Evolutionary conservation across 768 basidiomycete genomes (phyloP), one percentile per base, ranked within the genome.

Genomic region (Rhizopogon vinicolor): DNA sequence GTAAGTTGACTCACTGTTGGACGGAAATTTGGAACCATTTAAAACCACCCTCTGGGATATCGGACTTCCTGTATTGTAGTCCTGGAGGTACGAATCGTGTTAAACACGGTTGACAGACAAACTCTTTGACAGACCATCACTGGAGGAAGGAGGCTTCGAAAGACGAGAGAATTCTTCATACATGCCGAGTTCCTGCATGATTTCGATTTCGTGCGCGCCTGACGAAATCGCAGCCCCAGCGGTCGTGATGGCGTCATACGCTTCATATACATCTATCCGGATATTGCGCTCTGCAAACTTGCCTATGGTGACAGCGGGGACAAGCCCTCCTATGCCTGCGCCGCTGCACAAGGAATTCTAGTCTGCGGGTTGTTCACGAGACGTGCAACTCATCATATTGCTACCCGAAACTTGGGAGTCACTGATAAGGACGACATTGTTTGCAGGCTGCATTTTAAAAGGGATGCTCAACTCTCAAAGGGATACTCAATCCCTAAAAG

Each of bases 181-280:
- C 13, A 81, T 59, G 1, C 74, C 76, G 48, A 81, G 72, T 22
- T 61, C 56, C 53, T 76, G 66, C 53, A 79, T 61, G 19, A 78
- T 72, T 8, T 62, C 63, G 76, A 75, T 78, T 18, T 78, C 78
- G 42, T 76, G 66, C 6, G 10, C 63, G 61, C 78, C 76, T 78
- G 9, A 78, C 66, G 75, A 45, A 69, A 76, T 28, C 66, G 78
- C 74, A 2, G 73, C 70, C 7, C 75, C 75, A 35, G 69, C 62
- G 18, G 69, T 68, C 9, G 67, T 71, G 29, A 76, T 67, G 46
- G 72, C 71, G 16, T 69, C 71, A 18, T 68, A 70, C 1, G 75
- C 69, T 63, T 81, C 78, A 59, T 78, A 81, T 3, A 79, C 58
- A 53, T 74, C 64, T 14, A 75, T 68, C 52, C 69, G 62, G 5